Evolutionary conservation across 306 rosid species (phyloP).

Genomic region (Cicer bijugum): DNA sequence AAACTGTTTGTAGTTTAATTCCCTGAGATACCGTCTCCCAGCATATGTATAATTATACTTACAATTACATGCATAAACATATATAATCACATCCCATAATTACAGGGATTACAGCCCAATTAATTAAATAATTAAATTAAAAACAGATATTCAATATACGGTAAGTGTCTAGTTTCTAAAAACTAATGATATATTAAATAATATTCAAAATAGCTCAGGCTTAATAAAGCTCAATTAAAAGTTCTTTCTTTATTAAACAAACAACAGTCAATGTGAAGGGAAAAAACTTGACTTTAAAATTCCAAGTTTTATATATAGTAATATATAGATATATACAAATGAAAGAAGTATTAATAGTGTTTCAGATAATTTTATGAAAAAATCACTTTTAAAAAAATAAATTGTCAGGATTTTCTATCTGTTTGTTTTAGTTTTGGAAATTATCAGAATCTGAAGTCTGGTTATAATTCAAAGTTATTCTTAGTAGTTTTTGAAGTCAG

Average conservation of each 20-base stretch:
- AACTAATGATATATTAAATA: neutral
- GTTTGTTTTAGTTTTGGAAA: neutral
- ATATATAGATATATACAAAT: neutral
- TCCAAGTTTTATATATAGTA: neutral
- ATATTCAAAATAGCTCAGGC: conserved; percentile 3
- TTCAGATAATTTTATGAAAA: neutral
- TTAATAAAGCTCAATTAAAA: neutral
- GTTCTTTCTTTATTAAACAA: conserved; percentile 8
- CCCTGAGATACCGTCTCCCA: neutral
- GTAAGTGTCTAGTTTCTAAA: neutral
- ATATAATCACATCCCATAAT: conserved; percentile 15
- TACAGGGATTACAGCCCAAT: neutral
- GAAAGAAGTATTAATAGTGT: neutral
- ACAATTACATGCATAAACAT: neutral
- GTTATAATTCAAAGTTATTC: neutral
- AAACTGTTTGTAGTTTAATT: conserved; percentile 1
- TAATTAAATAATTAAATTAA: conserved; percentile 5
- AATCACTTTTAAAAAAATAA: neutral
- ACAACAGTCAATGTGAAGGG: neutral
- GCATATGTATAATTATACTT: conserved; percentile 6
- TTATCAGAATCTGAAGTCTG: neutral
- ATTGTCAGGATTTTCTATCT: neutral
- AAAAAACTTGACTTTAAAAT: neutral
- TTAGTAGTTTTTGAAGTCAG: neutral
- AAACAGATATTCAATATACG: neutral